phyloP scores from a whole-genome alignment of 2,329 filamentous ascomycete species.

The Aspergillus ustus region DNA sequence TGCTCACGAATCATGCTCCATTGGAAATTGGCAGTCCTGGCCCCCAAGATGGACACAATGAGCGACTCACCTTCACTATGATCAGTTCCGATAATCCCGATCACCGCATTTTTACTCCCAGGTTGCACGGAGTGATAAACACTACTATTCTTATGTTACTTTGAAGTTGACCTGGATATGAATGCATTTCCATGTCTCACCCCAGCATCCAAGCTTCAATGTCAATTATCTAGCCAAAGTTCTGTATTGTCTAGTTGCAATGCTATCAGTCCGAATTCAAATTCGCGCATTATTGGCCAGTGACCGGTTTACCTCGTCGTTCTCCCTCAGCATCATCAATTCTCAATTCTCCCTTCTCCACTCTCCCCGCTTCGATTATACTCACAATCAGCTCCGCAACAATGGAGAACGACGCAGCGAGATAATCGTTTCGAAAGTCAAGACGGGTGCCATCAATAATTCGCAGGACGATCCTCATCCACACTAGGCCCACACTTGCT shows the following conservation, averaged over 20 bases:
- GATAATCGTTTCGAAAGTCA: neutral
- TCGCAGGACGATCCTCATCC: slow-evolving; percentile 3
- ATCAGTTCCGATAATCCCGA: neutral
- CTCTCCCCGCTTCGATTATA: too few species aligned
- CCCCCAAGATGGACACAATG: neutral
- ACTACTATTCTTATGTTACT: too few species aligned
- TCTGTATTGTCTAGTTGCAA: too few species aligned
- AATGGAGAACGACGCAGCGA: neutral
- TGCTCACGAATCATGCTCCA: neutral
- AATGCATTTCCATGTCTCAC: too few species aligned
- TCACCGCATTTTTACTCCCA: neutral
- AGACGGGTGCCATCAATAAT: slow-evolving; percentile 2
- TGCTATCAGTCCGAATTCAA: too few species aligned
- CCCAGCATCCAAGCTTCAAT: too few species aligned
- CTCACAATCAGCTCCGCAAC: neutral
- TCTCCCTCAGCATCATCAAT: too few species aligned
- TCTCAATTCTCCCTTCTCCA: too few species aligned
- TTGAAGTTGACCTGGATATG: too few species aligned
- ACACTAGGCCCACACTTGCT: neutral
- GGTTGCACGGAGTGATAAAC: too few species aligned
- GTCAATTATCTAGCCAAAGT: too few species aligned
- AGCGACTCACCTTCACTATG: neutral
- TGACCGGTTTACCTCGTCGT: neutral
- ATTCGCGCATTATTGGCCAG: neutral
- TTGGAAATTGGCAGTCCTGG: neutral